Percentiles rank a stretch among this genome's conserved stretches.
phyloP scores from a whole-genome alignment of 805 yeast species.

The Metschnikowia hibisci region DNA sequence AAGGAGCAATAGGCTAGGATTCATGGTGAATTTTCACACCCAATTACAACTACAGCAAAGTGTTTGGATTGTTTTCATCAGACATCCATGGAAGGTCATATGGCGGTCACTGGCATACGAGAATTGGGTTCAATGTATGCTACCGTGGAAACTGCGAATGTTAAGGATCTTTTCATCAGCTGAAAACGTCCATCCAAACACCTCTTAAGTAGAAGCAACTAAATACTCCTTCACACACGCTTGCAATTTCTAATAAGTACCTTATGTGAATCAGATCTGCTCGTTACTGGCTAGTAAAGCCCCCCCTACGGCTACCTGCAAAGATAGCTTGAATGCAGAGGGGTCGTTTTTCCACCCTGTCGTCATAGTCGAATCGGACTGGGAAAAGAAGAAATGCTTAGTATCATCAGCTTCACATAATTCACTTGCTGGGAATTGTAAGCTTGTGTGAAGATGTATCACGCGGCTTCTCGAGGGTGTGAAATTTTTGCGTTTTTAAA shows the following conservation, averaged over 20 bases:
- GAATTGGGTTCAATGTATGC: slow-evolving; percentile 82
- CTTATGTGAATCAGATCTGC: slow-evolving; percentile 54
- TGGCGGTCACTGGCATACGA: slow-evolving; percentile 84
- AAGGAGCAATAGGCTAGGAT: too few relatives aligned
- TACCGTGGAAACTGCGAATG: slow-evolving; percentile 98
- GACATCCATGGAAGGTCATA: slow-evolving; percentile 89
- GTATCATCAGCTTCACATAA: slow-evolving; percentile 39
- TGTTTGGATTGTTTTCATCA: slow-evolving; percentile 40
- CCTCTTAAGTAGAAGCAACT: background rate
- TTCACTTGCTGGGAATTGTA: slow-evolving; percentile 16
- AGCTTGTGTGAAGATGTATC: slow-evolving; percentile 22
- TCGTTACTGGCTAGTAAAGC: slow-evolving; percentile 87
- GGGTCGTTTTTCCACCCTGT: slow-evolving; percentile 63
- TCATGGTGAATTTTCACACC: too few relatives aligned
- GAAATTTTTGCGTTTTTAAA: background rate
- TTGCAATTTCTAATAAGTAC: slow-evolving; percentile 20
- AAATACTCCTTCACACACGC: slow-evolving; percentile 25
- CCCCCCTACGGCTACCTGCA: slow-evolving; percentile 39
- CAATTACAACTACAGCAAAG: background rate
- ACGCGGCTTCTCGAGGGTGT: slow-evolving; percentile 3
- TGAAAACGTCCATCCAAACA: slow-evolving; percentile 23
- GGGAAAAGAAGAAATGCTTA: slow-evolving; percentile 86
- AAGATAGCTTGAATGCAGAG: slow-evolving; percentile 34
- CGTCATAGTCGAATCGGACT: slow-evolving; percentile 93
- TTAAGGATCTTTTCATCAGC: slow-evolving; percentile 73